A percentile compares a stretch with the other conserved stretches of the same genome.
Evolutionary conservation across 495 filamentous ascomycete species (phyloP).

Genomic region (Aspergillus kassunensis): DNA sequence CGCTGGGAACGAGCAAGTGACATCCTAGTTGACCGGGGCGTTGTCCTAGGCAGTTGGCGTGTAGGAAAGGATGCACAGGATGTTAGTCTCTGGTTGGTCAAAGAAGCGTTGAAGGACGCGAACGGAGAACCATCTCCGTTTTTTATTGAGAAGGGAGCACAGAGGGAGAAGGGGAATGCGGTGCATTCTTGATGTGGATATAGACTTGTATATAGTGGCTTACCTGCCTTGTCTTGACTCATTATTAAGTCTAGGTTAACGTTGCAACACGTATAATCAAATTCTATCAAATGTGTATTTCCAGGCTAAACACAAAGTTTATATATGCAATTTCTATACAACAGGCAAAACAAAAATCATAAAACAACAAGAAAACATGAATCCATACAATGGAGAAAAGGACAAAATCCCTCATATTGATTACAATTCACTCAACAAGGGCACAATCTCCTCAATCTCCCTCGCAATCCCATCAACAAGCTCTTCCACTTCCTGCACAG

Average conservation of each 20-base stretch:
- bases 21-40: conserved; percentile 61
- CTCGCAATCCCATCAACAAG: conserved; percentile 19
- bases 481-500: conserved; percentile 16
- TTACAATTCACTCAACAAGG: background rate
- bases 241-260: too few relatives aligned
- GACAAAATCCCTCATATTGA: too few relatives aligned
- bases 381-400: too few relatives aligned
- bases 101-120: conserved; percentile 32
- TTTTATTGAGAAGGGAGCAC: background rate
- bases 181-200: background rate
- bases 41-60: conserved; percentile 79
- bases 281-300: too few relatives aligned
- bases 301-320: too few relatives aligned
- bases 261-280: too few relatives aligned
- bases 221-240: too few relatives aligned
- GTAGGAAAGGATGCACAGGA: conserved; percentile 73
- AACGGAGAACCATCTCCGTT: background rate
- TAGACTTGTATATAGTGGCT: background rate
- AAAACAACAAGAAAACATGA: too few relatives aligned
- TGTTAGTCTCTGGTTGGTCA: conserved; percentile 49
- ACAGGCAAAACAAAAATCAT: too few relatives aligned
- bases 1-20: conserved; percentile 73
- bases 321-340: too few relatives aligned
- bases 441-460: conserved; percentile 21
- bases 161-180: too few relatives aligned